Evolutionary conservation across 2,329 filamentous ascomycete genomes (phyloP).

Genomic region (Aspergillus ruber): DNA sequence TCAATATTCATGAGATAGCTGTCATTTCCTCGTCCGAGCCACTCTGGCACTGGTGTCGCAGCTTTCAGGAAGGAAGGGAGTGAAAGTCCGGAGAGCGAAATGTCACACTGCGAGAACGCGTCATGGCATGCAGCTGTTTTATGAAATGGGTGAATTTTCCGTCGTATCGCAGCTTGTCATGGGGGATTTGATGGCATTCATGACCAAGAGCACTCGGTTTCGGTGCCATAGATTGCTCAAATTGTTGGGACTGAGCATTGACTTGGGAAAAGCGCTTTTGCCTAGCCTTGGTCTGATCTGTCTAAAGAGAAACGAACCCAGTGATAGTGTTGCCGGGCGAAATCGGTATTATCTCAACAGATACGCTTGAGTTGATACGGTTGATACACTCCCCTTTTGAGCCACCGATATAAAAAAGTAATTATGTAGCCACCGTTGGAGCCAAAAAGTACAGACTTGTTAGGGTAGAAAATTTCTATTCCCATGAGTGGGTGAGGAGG

Average conservation of each 20-base stretch:
- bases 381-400: constrained; percentile 4
- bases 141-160: constrained; percentile 4
- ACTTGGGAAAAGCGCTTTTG: constrained; percentile 1
- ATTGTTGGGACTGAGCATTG: constrained; percentile 4
- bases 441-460: constrained; percentile 4
- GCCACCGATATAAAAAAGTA: constrained; percentile 5
- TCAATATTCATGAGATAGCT: constrained; percentile 8
- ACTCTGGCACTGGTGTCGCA: constrained; percentile 1
- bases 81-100: constrained; percentile 1
- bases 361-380: not conserved
- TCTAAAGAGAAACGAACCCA: constrained; percentile 1
- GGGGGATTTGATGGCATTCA: constrained; percentile 4
- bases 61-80: not conserved
- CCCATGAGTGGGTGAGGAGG: constrained; percentile 2
- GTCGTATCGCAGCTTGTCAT: constrained; percentile 6
- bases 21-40: constrained; percentile 2
- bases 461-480: constrained; percentile 1
- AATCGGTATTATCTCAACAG: not conserved
- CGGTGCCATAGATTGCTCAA: not conserved
- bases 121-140: not conserved
- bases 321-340: constrained; percentile 3
- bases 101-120: not conserved
- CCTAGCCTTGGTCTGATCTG: not conserved
- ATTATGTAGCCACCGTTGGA: constrained; percentile 1
- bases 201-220: not conserved